phyloP scores from a whole-genome alignment of 108 stramenopile genomes.

The Cyclostephanos tholiformis region DNA sequence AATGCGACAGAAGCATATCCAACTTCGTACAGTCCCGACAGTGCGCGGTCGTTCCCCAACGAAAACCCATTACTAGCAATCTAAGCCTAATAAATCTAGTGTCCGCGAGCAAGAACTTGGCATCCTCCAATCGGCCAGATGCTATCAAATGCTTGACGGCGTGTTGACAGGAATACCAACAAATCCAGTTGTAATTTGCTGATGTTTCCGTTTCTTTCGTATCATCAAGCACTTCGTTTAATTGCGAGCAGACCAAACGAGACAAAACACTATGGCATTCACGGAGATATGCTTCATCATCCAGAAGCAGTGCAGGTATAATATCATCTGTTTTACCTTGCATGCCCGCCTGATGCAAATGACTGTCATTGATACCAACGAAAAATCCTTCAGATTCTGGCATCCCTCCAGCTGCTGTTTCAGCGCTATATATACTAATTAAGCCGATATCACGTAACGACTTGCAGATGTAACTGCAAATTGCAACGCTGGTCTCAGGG shows the following conservation, averaged over 20 bases:
- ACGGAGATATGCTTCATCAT: constrained; percentile 15
- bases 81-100: constrained; percentile 22
- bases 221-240: constrained; percentile 16
- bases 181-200: background rate
- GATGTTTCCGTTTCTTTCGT: constrained; percentile 4
- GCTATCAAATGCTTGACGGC: constrained; percentile 32
- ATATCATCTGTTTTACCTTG: background rate
- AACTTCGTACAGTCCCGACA: constrained; percentile 35
- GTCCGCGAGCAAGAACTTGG: constrained; percentile 17
- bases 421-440: constrained; percentile 27
- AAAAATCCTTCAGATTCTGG: constrained; percentile 3
- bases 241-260: constrained; percentile 6
- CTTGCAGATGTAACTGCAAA: constrained; percentile 41
- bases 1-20: background rate
- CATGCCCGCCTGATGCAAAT: constrained; percentile 15
- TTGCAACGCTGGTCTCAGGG: constrained; percentile 18
- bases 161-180: constrained; percentile 36
- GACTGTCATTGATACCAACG: constrained; percentile 25
- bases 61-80: constrained; percentile 30
- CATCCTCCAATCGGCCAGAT: constrained; percentile 16
- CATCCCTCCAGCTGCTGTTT: constrained; percentile 9
- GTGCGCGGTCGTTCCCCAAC: constrained; percentile 14
- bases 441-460: constrained; percentile 20
- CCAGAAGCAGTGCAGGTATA: background rate
- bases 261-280: constrained; percentile 38